A percentile compares a stretch with the other conserved stretches of the same genome.
phyloP scores from a whole-genome alignment of 495 filamentous ascomycete species.

The Pyrenula aspistea region DNA sequence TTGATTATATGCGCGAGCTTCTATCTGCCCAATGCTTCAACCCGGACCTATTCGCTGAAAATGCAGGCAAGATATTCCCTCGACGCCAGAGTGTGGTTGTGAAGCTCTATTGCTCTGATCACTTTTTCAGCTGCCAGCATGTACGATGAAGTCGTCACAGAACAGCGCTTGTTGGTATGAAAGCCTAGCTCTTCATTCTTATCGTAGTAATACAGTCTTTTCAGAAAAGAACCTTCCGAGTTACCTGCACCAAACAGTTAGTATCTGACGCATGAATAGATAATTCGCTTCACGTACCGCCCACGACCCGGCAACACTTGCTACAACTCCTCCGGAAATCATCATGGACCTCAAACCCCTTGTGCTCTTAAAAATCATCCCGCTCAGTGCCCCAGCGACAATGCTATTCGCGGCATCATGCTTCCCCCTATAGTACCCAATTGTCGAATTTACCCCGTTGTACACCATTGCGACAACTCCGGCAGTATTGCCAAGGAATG shows the following conservation, averaged over 20 bases:
- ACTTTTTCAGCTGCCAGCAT: too few relatives aligned
- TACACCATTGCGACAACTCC: conserved; percentile 92
- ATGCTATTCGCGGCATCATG: conserved; percentile 87
- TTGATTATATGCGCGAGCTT: too few relatives aligned
- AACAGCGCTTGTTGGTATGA: too few relatives aligned
- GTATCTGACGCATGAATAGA: conserved; percentile 9
- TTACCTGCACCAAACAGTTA: conserved; percentile 37
- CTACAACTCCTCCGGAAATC: conserved; percentile 83
- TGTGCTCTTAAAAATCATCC: conserved; percentile 93
- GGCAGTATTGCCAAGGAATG: conserved; percentile 93
- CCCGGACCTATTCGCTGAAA: not conserved
- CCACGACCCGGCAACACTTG: conserved; percentile 73
- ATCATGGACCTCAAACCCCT: conserved; percentile 80
- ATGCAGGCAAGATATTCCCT: not conserved
- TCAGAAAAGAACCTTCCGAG: conserved; percentile 45
- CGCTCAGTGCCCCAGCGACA: conserved; percentile 69
- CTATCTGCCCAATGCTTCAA: too few relatives aligned
- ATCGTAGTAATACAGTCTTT: not conserved
- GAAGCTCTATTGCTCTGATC: not conserved
- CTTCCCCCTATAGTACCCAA: conserved; percentile 76
- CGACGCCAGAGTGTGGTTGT: not conserved
- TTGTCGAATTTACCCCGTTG: conserved; percentile 83
- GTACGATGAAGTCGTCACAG: too few relatives aligned
- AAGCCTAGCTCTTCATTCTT: too few relatives aligned
- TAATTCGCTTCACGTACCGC: conserved; percentile 58